Conservation (phyloP, 208 protist species). For the Acanthamoeba royreba region DNA sequence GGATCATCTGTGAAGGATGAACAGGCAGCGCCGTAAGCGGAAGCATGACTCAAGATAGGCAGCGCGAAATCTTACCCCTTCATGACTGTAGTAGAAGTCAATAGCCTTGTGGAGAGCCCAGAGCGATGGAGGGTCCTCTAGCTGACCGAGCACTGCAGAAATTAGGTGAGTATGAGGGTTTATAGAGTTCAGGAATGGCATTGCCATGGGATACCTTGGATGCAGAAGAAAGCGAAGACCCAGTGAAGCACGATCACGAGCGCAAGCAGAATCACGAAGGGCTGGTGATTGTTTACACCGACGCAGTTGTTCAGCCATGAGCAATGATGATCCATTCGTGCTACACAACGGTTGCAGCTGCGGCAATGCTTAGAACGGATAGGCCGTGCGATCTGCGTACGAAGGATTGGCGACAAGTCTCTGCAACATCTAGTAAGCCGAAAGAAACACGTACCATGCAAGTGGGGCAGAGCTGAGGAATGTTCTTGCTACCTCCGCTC, state of each 20-base stretch:
- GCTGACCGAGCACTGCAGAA: neutral
- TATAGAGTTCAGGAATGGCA: neutral
- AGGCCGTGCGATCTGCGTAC: slow-evolving; percentile 75
- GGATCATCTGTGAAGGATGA: neutral
- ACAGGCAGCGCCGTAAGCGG: neutral
- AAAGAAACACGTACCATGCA: neutral
- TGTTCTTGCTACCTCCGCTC: neutral
- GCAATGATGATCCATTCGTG: slow-evolving; percentile 95
- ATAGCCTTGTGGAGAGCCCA: neutral
- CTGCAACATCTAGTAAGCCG: neutral
- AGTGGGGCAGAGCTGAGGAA: slow-evolving; percentile 31
- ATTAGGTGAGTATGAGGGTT: neutral
- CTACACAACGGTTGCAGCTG: slow-evolving; percentile 89
- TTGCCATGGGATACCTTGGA: neutral
- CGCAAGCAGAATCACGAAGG: slow-evolving; percentile 85
- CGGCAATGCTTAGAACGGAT: slow-evolving; percentile 92
- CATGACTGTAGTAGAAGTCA: neutral
- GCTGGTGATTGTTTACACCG: slow-evolving; percentile 87
- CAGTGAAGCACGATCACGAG: slow-evolving; percentile 78
- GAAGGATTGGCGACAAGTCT: slow-evolving; percentile 79
- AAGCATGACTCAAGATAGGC: neutral
- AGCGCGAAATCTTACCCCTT: neutral
- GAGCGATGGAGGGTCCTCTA: neutral
- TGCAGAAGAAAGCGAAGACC: neutral
- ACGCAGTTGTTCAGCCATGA: slow-evolving; percentile 96